Evolutionary conservation across 106 monocot species (phyloP), one percentile per base, ranked within the genome.

Genomic region (Apostasia ramifera): DNA sequence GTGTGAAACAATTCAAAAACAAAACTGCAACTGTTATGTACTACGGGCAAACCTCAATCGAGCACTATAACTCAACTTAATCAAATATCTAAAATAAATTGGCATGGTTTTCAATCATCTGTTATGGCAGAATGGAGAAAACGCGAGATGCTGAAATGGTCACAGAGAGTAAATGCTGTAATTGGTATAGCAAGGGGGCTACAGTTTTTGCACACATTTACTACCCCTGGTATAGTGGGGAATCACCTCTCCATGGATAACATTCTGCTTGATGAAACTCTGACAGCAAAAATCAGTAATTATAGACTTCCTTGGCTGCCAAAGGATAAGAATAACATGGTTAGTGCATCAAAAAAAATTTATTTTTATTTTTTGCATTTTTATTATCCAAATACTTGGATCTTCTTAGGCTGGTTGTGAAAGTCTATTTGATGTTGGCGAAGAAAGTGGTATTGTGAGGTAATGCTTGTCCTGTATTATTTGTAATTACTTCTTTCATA

Each of bases 101-200:
- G 26, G 26, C 26, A 26, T 26, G 26, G 26, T 26, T 26, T 26
- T 26, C 26, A 26, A 26, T 26, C 26, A 26, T 26, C 26, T 26
- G 26, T 26, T 26, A 26, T 67, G 43, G 42, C 74, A 94, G 94
- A 94, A 42, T 90, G 94, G 91, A 40, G 87, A 40, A 82, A 91
- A 52, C 55, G 83, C 11, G 88, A 94, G 71, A 85, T 91, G 91
- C 73, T 94, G 64, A 94, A 87, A 78, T 94, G 94, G 94, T 77
- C 85, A 1, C 88, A 94, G 63, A 87, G 91, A 71, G 71, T 91
- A 60, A 43, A 84, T 13, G 91, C 91, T 37, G 87, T 77, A 5
- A 85, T 90, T 39, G 94, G 94, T 39, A 64, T 94, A 40, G 87
- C 83, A 6, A 91, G 85, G 53, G 94, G 94, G 59, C 70, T 94